phyloP scores from a whole-genome alignment of 2,329 filamentous ascomycete species.

The Cercospora sp. region DNA sequence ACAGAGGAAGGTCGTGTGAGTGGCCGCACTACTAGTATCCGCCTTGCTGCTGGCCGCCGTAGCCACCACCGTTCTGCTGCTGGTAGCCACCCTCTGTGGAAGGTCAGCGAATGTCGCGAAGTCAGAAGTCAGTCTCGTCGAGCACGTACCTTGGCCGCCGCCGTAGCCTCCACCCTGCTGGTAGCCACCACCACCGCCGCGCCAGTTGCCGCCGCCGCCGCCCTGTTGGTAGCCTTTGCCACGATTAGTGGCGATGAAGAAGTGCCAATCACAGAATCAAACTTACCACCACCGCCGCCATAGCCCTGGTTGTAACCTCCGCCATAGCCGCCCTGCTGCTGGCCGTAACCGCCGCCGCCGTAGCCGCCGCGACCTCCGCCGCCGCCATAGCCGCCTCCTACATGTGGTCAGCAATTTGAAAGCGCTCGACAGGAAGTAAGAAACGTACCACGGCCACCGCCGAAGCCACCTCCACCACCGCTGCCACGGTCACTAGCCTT shows the following conservation, averaged over 20 bases:
- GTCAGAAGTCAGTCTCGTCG: neutral
- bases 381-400: slow-evolving; percentile 23
- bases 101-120: slow-evolving; percentile 18
- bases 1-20: slow-evolving; percentile 4
- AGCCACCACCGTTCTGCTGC: slow-evolving; percentile 33
- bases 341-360: slow-evolving; percentile 30
- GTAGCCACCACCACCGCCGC: slow-evolving; percentile 32
- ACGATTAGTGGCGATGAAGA: slow-evolving; percentile 16
- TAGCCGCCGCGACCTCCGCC: slow-evolving; percentile 24
- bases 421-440: neutral
- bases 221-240: slow-evolving; percentile 32
- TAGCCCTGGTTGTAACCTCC: slow-evolving; percentile 32
- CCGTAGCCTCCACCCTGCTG: slow-evolving; percentile 37
- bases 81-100: slow-evolving; percentile 32
- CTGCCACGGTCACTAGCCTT: slow-evolving; percentile 82
- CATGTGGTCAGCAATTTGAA: slow-evolving; percentile 1
- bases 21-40: slow-evolving; percentile 26
- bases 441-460: slow-evolving; percentile 40
- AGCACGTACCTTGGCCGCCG: slow-evolving; percentile 28
- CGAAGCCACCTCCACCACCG: slow-evolving; percentile 58
- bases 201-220: slow-evolving; percentile 28
- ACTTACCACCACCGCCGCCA: slow-evolving; percentile 33
- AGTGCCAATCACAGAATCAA: neutral
- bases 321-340: slow-evolving; percentile 31
- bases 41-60: slow-evolving; percentile 32